Conservation (phyloP, 192 early-diverging fungal species). For the Umbelopsis isabellina region DNA sequence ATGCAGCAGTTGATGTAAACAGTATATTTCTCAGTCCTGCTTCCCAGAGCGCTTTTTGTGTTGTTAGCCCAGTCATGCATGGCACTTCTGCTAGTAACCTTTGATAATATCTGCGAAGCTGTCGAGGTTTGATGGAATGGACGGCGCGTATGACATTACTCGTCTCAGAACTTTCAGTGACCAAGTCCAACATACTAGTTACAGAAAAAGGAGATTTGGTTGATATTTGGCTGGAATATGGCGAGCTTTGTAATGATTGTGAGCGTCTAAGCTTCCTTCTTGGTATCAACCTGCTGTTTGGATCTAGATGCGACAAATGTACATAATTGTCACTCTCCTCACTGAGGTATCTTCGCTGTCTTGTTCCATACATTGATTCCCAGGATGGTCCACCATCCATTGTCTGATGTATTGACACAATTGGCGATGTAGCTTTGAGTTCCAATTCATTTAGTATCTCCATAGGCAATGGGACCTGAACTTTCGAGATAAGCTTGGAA, state of each 20-base stretch:
- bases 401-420: neutral
- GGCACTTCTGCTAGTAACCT: slow-evolving; percentile 18
- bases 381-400: slow-evolving; percentile 25
- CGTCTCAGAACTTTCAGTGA: neutral
- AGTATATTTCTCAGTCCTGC: neutral
- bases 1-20: neutral
- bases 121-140: slow-evolving; percentile 1
- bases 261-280: neutral
- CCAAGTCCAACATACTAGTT: neutral
- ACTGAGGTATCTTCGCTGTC: neutral
- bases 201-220: neutral
- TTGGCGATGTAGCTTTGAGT: neutral
- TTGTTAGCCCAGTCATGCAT: slow-evolving; percentile 1
- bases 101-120: slow-evolving; percentile 26
- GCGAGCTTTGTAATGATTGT: neutral
- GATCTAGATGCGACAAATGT: slow-evolving; percentile 13
- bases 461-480: slow-evolving; percentile 31
- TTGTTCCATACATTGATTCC: slow-evolving; percentile 23
- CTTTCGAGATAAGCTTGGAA: slow-evolving; percentile 14
- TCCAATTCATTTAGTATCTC: slow-evolving; percentile 38
- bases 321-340: neutral
- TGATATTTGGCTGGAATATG: neutral
- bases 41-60: neutral
- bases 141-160: neutral
- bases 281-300: neutral